phyloP scores from a whole-genome alignment of 495 filamentous ascomycete genomes.

The Jackrogersella multiformis region DNA sequence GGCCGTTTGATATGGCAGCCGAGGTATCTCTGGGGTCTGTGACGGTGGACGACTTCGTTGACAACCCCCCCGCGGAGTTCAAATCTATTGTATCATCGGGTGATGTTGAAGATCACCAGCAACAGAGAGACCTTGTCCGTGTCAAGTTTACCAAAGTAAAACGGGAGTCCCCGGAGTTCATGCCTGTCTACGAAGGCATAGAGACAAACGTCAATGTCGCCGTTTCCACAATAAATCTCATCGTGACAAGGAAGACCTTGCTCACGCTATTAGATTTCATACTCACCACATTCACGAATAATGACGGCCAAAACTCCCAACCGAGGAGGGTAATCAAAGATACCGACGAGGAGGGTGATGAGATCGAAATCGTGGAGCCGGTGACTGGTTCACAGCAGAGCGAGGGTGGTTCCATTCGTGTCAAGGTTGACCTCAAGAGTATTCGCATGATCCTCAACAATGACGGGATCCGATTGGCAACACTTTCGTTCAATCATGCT shows the following conservation, averaged over 20 bases:
- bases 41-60: conserved; percentile 93
- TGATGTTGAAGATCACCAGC: conserved; percentile 69
- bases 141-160: conserved; percentile 92
- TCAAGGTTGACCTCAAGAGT: conserved; percentile 92
- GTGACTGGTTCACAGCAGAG: conserved; percentile 45
- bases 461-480: conserved; percentile 93
- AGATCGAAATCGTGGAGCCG: conserved; percentile 42
- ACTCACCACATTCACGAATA: conserved; percentile 90
- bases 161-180: conserved; percentile 89
- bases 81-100: conserved; percentile 94
- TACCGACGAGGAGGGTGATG: conserved; percentile 51
- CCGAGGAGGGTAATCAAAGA: conserved; percentile 51
- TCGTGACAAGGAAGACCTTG: conserved; percentile 92
- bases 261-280: conserved; percentile 96
- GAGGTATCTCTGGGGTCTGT: conserved; percentile 87
- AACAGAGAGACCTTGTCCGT: conserved; percentile 82
- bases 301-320: conserved; percentile 56
- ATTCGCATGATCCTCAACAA: conserved; percentile 97
- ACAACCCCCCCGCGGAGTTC: conserved; percentile 90
- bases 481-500: conserved; percentile 88
- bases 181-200: conserved; percentile 88
- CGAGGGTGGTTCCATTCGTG: conserved; percentile 61
- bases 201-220: conserved; percentile 91
- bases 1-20: conserved; percentile 90
- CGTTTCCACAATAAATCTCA: conserved; percentile 93